Evolutionary conservation across 106 monocot species (phyloP), one percentile per base, ranked within the genome.

Genomic region (Gastrodia elata): DNA sequence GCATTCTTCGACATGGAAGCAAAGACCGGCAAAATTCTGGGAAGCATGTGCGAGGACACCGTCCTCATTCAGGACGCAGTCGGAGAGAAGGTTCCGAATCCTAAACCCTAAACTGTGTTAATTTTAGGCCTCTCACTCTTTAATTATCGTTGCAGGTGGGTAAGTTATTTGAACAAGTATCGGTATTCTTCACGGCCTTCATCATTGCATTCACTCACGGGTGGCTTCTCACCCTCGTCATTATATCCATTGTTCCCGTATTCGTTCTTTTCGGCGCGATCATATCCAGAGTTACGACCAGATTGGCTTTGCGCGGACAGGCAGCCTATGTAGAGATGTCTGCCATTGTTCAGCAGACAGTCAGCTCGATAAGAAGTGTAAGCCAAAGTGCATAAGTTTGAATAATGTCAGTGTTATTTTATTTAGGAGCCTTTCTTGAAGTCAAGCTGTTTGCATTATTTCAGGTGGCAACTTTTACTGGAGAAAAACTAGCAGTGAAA

Each of bases 381-480:
- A 71, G 74, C 30, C 52, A 9, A 22, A 52, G n/a, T n/a, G n/a
- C 32, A 2, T 61, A 61, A 61, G 44, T 22, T 4, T 2, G 0
- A 22, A n/a, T 52, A 0, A 9, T 3, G 7, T 52, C 52, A 52
- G 20, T 4, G 5, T 2, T 61, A 11, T 10, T 61, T 61, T 61
- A 10, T 61, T 28, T 11, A 32, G 30, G 13, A 61, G 9, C 13
- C 30, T 28, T 32, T 28, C 61, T 11, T 16, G n/a, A 61, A 61
- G 43, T 44, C 13, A 44, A 61, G 30, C 26, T 3, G 61, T 61
- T 61, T n/a, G n/a, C n/a, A n/a, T 5, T 67, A 20, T 67, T 67
- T 7, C 37, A 93, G 93, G 90, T 94, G 41, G 87, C 85, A 18
- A 87, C 93, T 69, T 94, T 90, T 65, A 90, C 90, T 18, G 93